phyloP scores from a whole-genome alignment of 2,329 filamentous ascomycete species.

The Talaromyces funiculosus region DNA sequence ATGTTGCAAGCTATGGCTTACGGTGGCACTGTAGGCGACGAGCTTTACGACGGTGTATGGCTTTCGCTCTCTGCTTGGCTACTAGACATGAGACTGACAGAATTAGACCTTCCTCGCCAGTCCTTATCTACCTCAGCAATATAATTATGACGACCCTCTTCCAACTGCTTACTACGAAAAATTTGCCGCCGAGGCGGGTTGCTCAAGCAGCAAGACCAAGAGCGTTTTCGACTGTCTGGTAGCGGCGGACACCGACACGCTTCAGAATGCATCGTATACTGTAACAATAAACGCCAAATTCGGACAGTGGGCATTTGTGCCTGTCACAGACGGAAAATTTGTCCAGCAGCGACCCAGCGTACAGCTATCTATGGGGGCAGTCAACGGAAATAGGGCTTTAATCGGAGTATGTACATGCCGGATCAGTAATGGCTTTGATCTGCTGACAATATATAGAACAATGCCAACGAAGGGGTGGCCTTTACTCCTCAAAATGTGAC shows the following conservation, averaged over 20 bases:
- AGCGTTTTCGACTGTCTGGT: constrained; percentile 41
- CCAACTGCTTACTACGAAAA: constrained; percentile 43
- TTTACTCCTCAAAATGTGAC: constrained; percentile 30
- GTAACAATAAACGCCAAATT: constrained; percentile 37
- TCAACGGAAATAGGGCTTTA: constrained; percentile 35
- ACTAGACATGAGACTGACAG: constrained; percentile 5
- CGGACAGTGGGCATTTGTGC: constrained; percentile 43
- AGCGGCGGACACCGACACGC: constrained; percentile 25
- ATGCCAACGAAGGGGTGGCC: constrained; percentile 38
- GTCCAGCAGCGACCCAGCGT: constrained; percentile 43
- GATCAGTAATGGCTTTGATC: background rate
- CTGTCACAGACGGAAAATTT: constrained; percentile 47
- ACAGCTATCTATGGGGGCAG: constrained; percentile 38
- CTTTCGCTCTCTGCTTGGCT: background rate
- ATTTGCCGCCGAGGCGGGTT: constrained; percentile 40
- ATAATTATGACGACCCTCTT: constrained; percentile 43
- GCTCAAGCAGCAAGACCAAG: constrained; percentile 21
- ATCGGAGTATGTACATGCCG: constrained; percentile 22
- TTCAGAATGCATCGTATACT: constrained; percentile 31
- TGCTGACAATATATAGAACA: constrained; percentile 25
- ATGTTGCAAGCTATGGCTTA: constrained; percentile 14
- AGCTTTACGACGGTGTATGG: constrained; percentile 4
- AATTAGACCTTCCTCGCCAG: constrained; percentile 33
- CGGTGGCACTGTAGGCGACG: constrained; percentile 1
- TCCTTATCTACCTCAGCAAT: constrained; percentile 54